Percentiles rank a stretch among this genome's conserved stretches.
These are phyloP conservation scores for Lonicera japonica DNA, from an alignment of 129 eudicot genomes.

Conservation along the genomic window DNA sequence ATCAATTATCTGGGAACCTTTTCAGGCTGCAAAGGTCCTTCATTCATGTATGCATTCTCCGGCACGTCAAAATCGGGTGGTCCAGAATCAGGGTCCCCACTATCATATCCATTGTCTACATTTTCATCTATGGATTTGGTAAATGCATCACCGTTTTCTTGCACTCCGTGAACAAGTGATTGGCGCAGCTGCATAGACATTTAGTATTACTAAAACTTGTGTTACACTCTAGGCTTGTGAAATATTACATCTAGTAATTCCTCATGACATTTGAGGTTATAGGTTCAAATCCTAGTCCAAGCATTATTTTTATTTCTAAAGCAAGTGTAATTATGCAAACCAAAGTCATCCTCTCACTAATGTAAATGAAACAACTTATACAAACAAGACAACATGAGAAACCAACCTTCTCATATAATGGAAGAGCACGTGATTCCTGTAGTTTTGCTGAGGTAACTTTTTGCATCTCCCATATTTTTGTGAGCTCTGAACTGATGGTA, in stretches of 20 bases:
- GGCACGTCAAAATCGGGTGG: constrained; percentile 61
- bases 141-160: constrained; percentile 24
- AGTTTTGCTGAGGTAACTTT: constrained; percentile 22
- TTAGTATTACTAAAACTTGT: too few species aligned
- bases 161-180: constrained; percentile 55
- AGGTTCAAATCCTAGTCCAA: too few species aligned
- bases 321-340: too few species aligned
- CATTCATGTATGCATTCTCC: constrained; percentile 33
- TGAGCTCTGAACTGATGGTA: constrained; percentile 56
- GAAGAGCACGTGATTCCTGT: constrained; percentile 38
- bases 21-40: constrained; percentile 27
- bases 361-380: constrained; percentile 3
- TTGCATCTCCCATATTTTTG: constrained; percentile 64
- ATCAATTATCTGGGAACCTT: constrained; percentile 29
- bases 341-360: too few species aligned
- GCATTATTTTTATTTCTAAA: too few species aligned
- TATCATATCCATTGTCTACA: constrained; percentile 50
- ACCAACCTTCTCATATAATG: constrained; percentile 75
- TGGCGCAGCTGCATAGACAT: constrained; percentile 65
- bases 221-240: too few species aligned
- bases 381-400: constrained; percentile 5
- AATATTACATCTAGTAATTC: too few species aligned
- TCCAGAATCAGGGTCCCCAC: constrained; percentile 37
- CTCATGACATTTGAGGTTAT: too few species aligned
- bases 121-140: constrained; percentile 19